Evolutionary conservation across 1,284 basidiomycete species (phyloP), one percentile per base, ranked within the genome.

Genomic region (Trichosporon faecale): DNA sequence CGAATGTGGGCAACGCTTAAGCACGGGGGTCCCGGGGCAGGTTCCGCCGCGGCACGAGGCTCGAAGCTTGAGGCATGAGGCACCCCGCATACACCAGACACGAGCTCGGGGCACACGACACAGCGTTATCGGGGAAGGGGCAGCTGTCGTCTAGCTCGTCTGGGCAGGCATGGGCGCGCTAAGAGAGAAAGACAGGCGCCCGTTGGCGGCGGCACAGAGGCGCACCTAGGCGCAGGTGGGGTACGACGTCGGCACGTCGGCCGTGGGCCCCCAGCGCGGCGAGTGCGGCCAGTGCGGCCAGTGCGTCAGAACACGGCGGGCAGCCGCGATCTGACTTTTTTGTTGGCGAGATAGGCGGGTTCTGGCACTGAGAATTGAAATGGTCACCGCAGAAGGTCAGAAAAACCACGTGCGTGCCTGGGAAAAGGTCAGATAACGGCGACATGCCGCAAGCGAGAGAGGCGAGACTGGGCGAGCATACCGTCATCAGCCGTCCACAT

Each of bases 381-480:
- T 61, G 27, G 18, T 11, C 57, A 27, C 27, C 14, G 57, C 16
- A 31, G 55, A 60, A 55, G 52, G 57, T 61, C 57, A 61, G 57
- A 61, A 25, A 52, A 52, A 23, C 49, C 49, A 52, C 49, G 49
- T 52, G 49, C 49, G 49, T 52, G 21, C 49, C 49, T 52, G 49
- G 49, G 23, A 52, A 52, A 52, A 52, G 49, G 49, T 52, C 49
- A 52, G 49, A 52, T 52, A 52, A 25, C 49, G 49, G 49, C 21
- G 49, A 52, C 7, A 9, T 25, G 9, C n/a, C 49, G 23, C 57
- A 31, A 61, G 57, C 57, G 57, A 61, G 57, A 61, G 27, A 61
- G 57, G 57, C 57, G 57, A 61, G 57, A 11, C 31, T 61, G 29
- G 57, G 57, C 57, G 57, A 61, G 57, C 27, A 61, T 61, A 61